Conservation (phyloP, 2,329 filamentous ascomycete genomes). For the Fusarium nurragi region DNA sequence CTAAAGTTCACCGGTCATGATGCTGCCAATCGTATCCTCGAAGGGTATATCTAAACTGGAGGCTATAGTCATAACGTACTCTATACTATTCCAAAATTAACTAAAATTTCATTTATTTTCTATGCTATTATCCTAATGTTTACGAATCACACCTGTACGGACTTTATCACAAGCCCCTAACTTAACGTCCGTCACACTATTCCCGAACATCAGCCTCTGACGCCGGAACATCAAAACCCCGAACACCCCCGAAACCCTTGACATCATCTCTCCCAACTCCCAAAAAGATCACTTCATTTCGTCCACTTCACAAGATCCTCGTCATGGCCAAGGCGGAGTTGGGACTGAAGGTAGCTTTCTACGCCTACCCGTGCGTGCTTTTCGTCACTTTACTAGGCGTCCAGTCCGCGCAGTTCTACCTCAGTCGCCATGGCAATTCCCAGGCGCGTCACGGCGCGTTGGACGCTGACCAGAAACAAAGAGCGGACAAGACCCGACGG, state of each 20-base stretch:
- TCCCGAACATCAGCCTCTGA: background rate
- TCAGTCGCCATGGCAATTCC: conserved; percentile 42
- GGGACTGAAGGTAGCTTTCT: conserved; percentile 53
- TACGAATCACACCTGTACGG: background rate
- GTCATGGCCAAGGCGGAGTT: conserved; percentile 49
- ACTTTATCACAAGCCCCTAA: background rate
- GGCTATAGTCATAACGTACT: too few species aligned
- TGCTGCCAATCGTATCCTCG: too few species aligned
- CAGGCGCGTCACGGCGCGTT: conserved; percentile 39
- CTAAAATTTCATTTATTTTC: background rate
- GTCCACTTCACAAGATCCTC: background rate
- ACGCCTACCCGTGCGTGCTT: conserved; percentile 53
- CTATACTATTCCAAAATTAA: background rate
- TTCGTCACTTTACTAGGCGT: conserved; percentile 50
- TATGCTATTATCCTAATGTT: background rate
- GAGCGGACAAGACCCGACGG: conserved; percentile 42
- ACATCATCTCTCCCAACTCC: conserved; percentile 12
- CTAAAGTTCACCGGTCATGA: too few species aligned
- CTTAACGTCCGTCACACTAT: background rate
- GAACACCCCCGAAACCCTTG: conserved; percentile 15
- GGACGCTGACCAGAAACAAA: conserved; percentile 44
- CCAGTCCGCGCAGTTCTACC: conserved; percentile 52
- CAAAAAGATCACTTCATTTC: background rate
- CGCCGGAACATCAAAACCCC: conserved; percentile 19
- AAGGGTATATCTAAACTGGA: too few species aligned